Evolutionary conservation across 2,329 filamentous ascomycete species (phyloP).

Genomic region (Fusarium humuli): DNA sequence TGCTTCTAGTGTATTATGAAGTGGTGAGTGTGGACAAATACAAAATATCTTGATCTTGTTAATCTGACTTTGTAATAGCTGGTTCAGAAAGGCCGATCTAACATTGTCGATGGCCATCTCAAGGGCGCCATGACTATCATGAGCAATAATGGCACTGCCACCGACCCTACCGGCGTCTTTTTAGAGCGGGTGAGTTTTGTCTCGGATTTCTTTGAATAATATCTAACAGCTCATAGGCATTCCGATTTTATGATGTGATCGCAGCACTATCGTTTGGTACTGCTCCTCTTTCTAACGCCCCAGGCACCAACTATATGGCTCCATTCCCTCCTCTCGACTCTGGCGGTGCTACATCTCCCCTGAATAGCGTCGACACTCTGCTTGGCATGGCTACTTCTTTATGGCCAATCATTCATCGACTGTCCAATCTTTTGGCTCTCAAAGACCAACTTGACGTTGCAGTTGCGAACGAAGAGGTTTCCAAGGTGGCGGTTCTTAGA

Average conservation of each 20-base stretch:
- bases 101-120: conserved; percentile 70
- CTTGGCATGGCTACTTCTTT: conserved; percentile 71
- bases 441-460: conserved; percentile 64
- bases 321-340: conserved; percentile 62
- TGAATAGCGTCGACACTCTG: conserved; percentile 67
- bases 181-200: conserved; percentile 64
- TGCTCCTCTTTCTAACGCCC: conserved; percentile 64
- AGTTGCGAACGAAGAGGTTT: conserved; percentile 54
- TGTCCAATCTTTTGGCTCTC: conserved; percentile 66
- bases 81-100: conserved; percentile 69
- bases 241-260: conserved; percentile 74
- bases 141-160: conserved; percentile 58
- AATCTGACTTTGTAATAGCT: conserved; percentile 56
- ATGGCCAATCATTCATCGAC: conserved; percentile 72
- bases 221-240: conserved; percentile 58
- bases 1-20: conserved; percentile 73
- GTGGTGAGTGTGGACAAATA: conserved; percentile 59
- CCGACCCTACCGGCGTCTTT: conserved; percentile 66
- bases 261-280: conserved; percentile 71
- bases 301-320: conserved; percentile 59
- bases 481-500: conserved; percentile 61
- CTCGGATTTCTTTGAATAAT: background rate
- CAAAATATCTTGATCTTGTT: background rate
- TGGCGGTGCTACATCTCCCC: conserved; percentile 57
- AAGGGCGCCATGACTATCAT: conserved; percentile 73